These are phyloP conservation scores for Epichloe gansuensis DNA, from an alignment of 2,329 filamentous ascomycete genomes.

Conservation along the genomic window DNA sequence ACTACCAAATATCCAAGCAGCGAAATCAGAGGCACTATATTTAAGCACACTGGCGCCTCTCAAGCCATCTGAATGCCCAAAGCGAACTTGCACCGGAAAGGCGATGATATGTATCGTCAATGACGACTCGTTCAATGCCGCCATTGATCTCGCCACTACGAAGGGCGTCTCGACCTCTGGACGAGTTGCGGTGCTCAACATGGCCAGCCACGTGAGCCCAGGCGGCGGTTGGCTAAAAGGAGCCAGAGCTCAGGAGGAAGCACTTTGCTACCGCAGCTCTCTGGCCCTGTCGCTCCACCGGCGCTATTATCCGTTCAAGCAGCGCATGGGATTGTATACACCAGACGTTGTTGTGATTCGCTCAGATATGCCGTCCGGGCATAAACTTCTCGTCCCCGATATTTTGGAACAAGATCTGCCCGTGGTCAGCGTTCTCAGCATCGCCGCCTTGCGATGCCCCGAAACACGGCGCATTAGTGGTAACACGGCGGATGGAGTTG, in stretches of 20 bases:
- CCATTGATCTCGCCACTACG: constrained; percentile 26
- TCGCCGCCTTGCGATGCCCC: constrained; percentile 42
- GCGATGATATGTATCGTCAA: constrained; percentile 37
- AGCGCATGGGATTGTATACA: constrained; percentile 43
- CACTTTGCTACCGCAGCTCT: constrained; percentile 51
- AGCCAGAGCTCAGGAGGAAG: constrained; percentile 55
- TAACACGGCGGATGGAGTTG: constrained; percentile 9
- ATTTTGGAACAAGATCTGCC: constrained; percentile 26
- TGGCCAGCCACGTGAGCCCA: constrained; percentile 43
- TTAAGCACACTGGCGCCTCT: constrained; percentile 27
- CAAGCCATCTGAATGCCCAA: constrained; percentile 29
- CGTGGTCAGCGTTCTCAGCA: constrained; percentile 45
- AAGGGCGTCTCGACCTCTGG: constrained; percentile 14
- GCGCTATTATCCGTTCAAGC: constrained; percentile 40
- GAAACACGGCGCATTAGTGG: constrained; percentile 10
- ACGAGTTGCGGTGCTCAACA: constrained; percentile 50
- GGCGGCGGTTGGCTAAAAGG: constrained; percentile 56
- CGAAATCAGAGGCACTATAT: constrained; percentile 25
- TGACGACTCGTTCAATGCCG: constrained; percentile 45
- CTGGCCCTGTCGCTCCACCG: constrained; percentile 35
- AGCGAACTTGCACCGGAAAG: constrained; percentile 18
- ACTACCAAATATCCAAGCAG: constrained; percentile 27
- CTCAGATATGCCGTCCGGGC: constrained; percentile 31
- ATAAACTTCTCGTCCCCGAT: constrained; percentile 30
- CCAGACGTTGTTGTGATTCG: constrained; percentile 49